Conservation (phyloP, 2,329 filamentous ascomycete genomes). For the Albophoma yamanashiensis region DNA sequence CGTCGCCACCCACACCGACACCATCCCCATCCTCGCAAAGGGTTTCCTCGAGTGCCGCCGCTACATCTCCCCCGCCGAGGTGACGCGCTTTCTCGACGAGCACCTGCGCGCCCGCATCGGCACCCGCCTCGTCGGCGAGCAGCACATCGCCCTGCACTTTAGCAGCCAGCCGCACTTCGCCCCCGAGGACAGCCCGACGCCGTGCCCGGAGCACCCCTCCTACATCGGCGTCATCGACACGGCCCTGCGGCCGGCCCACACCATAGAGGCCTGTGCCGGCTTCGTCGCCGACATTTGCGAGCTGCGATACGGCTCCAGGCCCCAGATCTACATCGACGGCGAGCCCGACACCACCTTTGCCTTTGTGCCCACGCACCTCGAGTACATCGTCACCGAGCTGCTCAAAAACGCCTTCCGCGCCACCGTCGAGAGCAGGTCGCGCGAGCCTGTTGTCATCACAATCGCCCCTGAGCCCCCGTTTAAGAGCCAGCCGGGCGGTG, state of each 20-base stretch:
- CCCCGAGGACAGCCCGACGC: conserved; percentile 36
- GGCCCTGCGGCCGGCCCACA: conserved; percentile 66
- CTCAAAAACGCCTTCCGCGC: conserved; percentile 96
- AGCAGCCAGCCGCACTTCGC: conserved; percentile 60
- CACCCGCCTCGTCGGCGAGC: conserved; percentile 86
- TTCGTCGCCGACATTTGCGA: conserved; percentile 96
- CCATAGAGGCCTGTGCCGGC: conserved; percentile 74
- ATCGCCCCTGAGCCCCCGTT: conserved; percentile 60
- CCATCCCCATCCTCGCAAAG: conserved; percentile 82
- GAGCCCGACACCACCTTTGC: conserved; percentile 83
- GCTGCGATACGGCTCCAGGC: conserved; percentile 84
- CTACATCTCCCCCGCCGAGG: conserved; percentile 73
- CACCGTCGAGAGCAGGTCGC: conserved; percentile 73
- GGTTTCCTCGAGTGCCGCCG: conserved; percentile 89
- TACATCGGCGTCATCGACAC: conserved; percentile 97
- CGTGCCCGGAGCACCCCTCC: conserved; percentile 42
- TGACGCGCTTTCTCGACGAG: conserved; percentile 87
- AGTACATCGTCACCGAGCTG: conserved; percentile 94
- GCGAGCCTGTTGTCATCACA: conserved; percentile 81
- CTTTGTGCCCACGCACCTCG: conserved; percentile 88
- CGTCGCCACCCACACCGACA: conserved; percentile 90
- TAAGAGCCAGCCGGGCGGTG: conserved; percentile 12
- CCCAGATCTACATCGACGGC: conserved; percentile 70
- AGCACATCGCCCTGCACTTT: conserved; percentile 85
- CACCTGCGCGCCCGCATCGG: conserved; percentile 91